Percentiles rank a stretch among this genome's conserved stretches.
Conservation (phyloP, 2,329 filamentous ascomycete species). For the Phialocephala subalpina region DNA sequence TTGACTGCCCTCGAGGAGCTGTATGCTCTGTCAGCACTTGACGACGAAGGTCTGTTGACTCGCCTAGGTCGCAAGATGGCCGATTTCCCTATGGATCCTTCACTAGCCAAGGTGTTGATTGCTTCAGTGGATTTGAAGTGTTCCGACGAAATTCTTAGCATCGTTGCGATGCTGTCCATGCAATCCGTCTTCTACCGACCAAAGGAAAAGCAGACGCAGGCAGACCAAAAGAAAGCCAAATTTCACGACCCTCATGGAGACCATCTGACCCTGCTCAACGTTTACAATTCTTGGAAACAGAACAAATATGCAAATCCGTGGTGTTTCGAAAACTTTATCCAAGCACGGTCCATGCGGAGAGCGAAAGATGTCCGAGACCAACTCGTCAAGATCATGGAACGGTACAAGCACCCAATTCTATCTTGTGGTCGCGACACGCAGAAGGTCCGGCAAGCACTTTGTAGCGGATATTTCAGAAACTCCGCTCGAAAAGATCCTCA, state of each 20-base stretch:
- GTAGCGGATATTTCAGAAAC: slow-evolving; percentile 95
- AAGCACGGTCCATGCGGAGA: slow-evolving; percentile 86
- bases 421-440: slow-evolving; percentile 89
- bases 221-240: slow-evolving; percentile 96
- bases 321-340: slow-evolving; percentile 99
- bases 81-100: slow-evolving; percentile 97
- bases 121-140: slow-evolving; percentile 87
- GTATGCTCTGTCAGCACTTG: slow-evolving; percentile 88
- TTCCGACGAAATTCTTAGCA: slow-evolving; percentile 92
- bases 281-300: slow-evolving; percentile 97
- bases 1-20: slow-evolving; percentile 94
- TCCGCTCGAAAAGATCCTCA: slow-evolving; percentile 93
- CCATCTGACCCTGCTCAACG: slow-evolving; percentile 92
- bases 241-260: slow-evolving; percentile 96
- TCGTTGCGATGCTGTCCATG: slow-evolving; percentile 93
- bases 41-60: slow-evolving; percentile 94
- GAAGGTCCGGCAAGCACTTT: slow-evolving; percentile 87
- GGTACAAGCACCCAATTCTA: slow-evolving; percentile 82
- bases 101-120: slow-evolving; percentile 89
- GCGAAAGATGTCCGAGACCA: slow-evolving; percentile 94
- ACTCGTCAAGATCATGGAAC: slow-evolving; percentile 90
- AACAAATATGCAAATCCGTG: slow-evolving; percentile 84
- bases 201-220: slow-evolving; percentile 95
- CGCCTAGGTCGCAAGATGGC: slow-evolving; percentile 96
- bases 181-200: slow-evolving; percentile 92